Evolutionary conservation across 208 protist species (phyloP).

Genomic region (Strigomonas galati): DNA sequence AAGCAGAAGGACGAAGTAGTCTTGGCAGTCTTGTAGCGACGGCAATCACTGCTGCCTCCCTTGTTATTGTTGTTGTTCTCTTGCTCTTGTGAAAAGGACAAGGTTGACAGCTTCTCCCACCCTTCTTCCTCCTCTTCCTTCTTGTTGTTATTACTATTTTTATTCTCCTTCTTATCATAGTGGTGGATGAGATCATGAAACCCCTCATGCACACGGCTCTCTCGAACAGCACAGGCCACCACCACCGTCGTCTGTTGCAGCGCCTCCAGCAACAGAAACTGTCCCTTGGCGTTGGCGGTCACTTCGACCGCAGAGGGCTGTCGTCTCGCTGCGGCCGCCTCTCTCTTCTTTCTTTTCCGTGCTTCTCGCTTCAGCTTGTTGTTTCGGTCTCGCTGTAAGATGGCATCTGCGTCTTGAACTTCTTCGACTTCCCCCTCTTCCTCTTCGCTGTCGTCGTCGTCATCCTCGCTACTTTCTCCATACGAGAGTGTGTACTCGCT

Average conservation of each 20-base stretch:
- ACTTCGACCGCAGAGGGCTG: not conserved
- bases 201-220: slow-evolving; percentile 49
- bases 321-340: not conserved
- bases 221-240: slow-evolving; percentile 54
- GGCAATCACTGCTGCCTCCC: not conserved
- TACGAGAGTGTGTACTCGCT: not conserved
- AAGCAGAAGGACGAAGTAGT: slow-evolving; percentile 23
- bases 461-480: not conserved
- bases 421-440: slow-evolving; percentile 2
- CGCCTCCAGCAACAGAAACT: slow-evolving; percentile 40
- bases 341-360: not conserved
- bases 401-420: slow-evolving; percentile 9
- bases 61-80: slow-evolving; percentile 9
- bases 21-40: not conserved
- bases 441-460: not conserved
- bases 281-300: slow-evolving; percentile 18
- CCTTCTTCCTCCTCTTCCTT: not conserved
- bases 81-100: slow-evolving; percentile 14
- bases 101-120: not conserved
- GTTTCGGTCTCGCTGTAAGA: slow-evolving; percentile 8
- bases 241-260: slow-evolving; percentile 48
- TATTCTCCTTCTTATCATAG: not conserved
- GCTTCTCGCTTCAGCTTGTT: not conserved
- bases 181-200: slow-evolving; percentile 52
- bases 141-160: not conserved